Conservation (phyloP, 1,139 yeast genomes). For the Spathaspora sp. region DNA sequence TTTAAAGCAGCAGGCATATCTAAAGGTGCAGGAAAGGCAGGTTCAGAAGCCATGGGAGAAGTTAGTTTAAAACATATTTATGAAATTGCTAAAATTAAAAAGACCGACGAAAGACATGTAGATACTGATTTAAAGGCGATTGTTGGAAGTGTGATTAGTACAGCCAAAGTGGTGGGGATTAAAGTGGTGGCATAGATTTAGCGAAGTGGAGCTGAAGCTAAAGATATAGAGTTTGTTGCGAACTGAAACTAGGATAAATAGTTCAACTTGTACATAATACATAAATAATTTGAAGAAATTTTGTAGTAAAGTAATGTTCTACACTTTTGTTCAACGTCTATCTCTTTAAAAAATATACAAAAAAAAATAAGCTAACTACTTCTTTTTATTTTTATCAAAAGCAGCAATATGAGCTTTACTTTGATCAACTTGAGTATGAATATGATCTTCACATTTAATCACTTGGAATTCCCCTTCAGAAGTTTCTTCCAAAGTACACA, state of each 20-base stretch:
- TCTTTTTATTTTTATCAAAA: constrained; percentile 72
- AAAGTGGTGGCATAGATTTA: constrained; percentile 62
- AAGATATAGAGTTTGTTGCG: too few relatives aligned
- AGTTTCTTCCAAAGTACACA: constrained; percentile 61
- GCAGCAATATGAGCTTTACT: constrained; percentile 95
- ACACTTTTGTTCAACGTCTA: background rate
- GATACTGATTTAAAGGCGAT: constrained; percentile 70
- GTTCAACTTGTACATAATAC: constrained; percentile 12
- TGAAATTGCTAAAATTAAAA: constrained; percentile 92
- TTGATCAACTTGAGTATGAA: constrained; percentile 87
- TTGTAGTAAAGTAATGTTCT: background rate
- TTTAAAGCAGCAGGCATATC: constrained; percentile 80
- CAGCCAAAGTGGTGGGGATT: constrained; percentile 87
- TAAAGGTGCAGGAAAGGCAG: constrained; percentile 71
- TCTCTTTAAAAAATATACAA: constrained; percentile 7
- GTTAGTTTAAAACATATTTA: constrained; percentile 85
- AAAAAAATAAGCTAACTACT: constrained; percentile 18
- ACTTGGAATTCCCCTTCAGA: constrained; percentile 31
- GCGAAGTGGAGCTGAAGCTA: background rate
- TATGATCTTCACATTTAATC: constrained; percentile 55
- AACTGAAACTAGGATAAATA: background rate
- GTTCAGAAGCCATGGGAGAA: constrained; percentile 57
- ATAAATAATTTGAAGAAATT: background rate
- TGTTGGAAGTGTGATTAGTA: constrained; percentile 79
- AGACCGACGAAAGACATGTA: constrained; percentile 80